Base-by-base conservation (phyloP, 1,139 yeast species). In the Candida tunisiensis region DNA sequence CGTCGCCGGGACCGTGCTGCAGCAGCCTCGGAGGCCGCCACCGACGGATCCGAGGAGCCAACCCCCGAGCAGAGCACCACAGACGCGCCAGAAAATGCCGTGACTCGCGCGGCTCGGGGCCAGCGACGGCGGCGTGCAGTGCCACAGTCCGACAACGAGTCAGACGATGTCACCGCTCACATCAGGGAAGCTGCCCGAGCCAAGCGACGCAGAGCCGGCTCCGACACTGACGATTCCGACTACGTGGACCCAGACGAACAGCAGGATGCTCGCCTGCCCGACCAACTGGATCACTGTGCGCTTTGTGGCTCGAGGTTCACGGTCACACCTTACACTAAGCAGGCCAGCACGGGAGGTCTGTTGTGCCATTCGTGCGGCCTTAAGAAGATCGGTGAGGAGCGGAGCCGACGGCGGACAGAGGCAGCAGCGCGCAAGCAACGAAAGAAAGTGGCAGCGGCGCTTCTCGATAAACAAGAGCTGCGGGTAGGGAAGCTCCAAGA, bases 391-490 rank as follows among this genome's bases (percentile, higher is more conserved):
- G 14, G 18, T 5, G 31, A 21, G 12, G 36, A 39, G 19, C 31
- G 35, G 12, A 49, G 38, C 53, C 52, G 73, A 68, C 34, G 47
- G 59, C 25, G 51, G 59, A 18, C 51, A 25, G 26, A 69, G 59
- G 47, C 74, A 16, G 65, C 66, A 32, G 79, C 82, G 9, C 60
- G 92, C 29, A 74, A 73, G 44, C 66, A 67, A 42, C 65, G 93
- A 33, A 79, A 75, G 55, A 70, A 69, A 51, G 58, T 77, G 21
- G 95, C 96, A 0, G 78, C 74, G 33, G 92, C 93, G 3, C 57
- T 88, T 26, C 59, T 88, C 31, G 85, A 88, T 41, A 65, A 72
- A 42, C 62, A 71, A 29, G 69, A 67, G 15, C 69, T 56, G 28
- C 29, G 34, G 8, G 54, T 83, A 3, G 78, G 93, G 3, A 59